Evolutionary conservation across 192 early-diverging fungal species (phyloP).

Genomic region (Endogone sp.): DNA sequence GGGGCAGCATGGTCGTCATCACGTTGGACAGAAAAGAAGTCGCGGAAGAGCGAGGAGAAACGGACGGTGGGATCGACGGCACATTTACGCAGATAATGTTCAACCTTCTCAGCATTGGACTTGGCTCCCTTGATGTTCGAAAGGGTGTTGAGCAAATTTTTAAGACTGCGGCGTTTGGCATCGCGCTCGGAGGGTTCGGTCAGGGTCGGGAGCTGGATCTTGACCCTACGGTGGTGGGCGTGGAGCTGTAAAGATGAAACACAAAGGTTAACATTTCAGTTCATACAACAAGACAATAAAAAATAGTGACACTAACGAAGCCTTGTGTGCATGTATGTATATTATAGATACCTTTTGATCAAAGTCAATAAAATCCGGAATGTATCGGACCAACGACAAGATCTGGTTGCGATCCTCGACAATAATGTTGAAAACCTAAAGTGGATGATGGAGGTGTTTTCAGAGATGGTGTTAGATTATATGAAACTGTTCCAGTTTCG

Average conservation of each 20-base stretch:
- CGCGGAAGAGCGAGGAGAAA: slow-evolving; percentile 34
- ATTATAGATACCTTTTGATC: slow-evolving; percentile 24
- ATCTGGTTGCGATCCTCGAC: slow-evolving; percentile 27
- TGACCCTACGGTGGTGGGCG: slow-evolving; percentile 19
- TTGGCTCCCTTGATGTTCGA: slow-evolving; percentile 15
- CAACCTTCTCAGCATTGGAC: slow-evolving; percentile 42
- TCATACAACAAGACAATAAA: too few species aligned
- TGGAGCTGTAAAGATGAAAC: too few species aligned
- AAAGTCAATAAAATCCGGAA: slow-evolving; percentile 32
- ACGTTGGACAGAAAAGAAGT: slow-evolving; percentile 43
- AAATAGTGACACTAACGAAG: too few species aligned
- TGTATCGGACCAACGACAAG: slow-evolving; percentile 27
- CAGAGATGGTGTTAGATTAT: too few species aligned
- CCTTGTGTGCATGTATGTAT: too few species aligned
- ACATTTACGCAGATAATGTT: slow-evolving; percentile 41
- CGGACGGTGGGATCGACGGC: slow-evolving; percentile 30
- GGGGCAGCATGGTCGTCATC: slow-evolving; percentile 41
- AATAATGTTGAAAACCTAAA: slow-evolving; percentile 34
- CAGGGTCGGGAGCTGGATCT: slow-evolving; percentile 33
- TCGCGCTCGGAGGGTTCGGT: slow-evolving; percentile 26
- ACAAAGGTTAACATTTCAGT: too few species aligned
- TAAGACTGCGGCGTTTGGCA: slow-evolving; percentile 28
- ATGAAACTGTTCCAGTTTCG: neutral
- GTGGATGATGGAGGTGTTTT: too few species aligned
- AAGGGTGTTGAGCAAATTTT: slow-evolving; percentile 26